These are phyloP conservation scores for Logfia minima DNA, from an alignment of 129 eudicot genomes.

Conservation along the genomic window DNA sequence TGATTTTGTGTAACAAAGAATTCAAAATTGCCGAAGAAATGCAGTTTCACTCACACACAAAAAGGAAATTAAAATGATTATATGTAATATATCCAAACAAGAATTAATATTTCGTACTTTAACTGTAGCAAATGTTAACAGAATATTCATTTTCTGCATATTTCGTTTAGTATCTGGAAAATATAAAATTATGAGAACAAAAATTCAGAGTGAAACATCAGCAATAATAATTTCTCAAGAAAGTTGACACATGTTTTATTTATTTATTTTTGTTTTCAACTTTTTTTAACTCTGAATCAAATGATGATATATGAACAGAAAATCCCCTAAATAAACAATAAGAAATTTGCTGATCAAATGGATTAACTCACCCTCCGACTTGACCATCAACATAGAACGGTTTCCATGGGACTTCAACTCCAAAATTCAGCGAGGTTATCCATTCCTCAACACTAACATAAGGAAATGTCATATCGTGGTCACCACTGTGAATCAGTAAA, in stretches of 20 bases:
- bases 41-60: not conserved
- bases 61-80: too few relatives aligned
- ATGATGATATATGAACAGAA: not conserved
- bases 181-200: not conserved
- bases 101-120: not conserved
- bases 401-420: not conserved
- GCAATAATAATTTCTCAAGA: not conserved
- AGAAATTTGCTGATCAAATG: not conserved
- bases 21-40: not conserved
- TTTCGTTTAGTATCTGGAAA: conserved; percentile 16
- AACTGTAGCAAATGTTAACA: conserved; percentile 16
- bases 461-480: conserved; percentile 22
- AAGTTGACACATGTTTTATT: not conserved
- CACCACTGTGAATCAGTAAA: conserved; percentile 1
- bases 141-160: conserved; percentile 13
- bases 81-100: not conserved
- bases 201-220: not conserved
- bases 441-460: conserved; percentile 8
- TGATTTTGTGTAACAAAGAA: not conserved
- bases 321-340: not conserved
- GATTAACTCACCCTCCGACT: conserved; percentile 17
- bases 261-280: not conserved
- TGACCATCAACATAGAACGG: conserved; percentile 19
- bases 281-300: not conserved
- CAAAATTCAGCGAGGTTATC: not conserved